Conservation (phyloP, 2,329 filamentous ascomycete species). For the Sporothrix protearum region DNA sequence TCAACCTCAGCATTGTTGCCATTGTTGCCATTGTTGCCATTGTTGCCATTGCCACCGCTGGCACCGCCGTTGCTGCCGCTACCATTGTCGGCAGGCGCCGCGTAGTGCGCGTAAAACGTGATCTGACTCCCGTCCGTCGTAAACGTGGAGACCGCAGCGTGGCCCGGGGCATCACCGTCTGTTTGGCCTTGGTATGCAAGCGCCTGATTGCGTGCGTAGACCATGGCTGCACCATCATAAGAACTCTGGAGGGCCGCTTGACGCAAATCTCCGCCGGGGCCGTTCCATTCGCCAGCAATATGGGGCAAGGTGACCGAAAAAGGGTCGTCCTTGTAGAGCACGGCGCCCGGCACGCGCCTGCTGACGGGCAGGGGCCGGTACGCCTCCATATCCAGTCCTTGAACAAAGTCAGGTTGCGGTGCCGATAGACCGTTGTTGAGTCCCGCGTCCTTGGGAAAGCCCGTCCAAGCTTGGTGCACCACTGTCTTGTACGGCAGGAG, state of each 20-base stretch:
- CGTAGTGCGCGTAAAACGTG: constrained; percentile 33
- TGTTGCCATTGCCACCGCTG: too few species aligned
- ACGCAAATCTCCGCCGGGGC: constrained; percentile 22
- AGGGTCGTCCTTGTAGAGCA: constrained; percentile 26
- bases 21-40: too few species aligned
- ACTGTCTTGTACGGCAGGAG: constrained; percentile 21
- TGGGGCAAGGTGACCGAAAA: constrained; percentile 33
- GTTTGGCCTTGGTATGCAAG: constrained; percentile 27
- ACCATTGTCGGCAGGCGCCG: constrained; percentile 5
- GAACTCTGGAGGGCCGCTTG: constrained; percentile 21
- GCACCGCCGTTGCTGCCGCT: too few species aligned
- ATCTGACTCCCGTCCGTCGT: constrained; percentile 31
- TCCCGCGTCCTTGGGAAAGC: constrained; percentile 31
- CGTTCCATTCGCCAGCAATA: constrained; percentile 33
- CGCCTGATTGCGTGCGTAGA: constrained; percentile 33
- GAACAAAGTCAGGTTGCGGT: constrained; percentile 33
- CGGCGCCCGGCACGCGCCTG: constrained; percentile 25
- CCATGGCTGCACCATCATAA: constrained; percentile 33
- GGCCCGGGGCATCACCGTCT: constrained; percentile 25
- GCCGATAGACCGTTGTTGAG: constrained; percentile 33
- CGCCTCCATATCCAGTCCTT: constrained; percentile 28
- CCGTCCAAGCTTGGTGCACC: constrained; percentile 28
- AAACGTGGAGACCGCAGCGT: constrained; percentile 32
- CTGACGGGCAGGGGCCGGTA: constrained; percentile 24
- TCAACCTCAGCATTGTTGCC: background rate